Evolutionary conservation across 2,329 filamentous ascomycete genomes (phyloP).

Genomic region (Clarireedia hainanense): DNA sequence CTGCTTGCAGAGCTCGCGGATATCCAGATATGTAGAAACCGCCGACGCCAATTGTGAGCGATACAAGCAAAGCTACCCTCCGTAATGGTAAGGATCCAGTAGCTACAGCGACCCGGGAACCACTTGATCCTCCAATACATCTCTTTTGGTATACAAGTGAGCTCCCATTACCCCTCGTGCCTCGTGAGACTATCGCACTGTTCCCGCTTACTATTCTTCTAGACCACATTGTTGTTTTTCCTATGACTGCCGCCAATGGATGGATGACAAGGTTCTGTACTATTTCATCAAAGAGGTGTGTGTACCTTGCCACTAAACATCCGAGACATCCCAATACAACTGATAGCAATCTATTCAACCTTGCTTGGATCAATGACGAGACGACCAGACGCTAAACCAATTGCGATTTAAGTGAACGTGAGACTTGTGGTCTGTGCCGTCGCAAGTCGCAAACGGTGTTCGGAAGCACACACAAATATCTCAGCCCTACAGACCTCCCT

Average conservation of each 20-base stretch:
- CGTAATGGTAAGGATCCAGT: conserved; percentile 9
- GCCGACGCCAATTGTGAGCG: conserved; percentile 20
- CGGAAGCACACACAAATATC: neutral
- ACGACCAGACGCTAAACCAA: neutral
- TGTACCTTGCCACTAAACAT: neutral
- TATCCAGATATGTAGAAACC: conserved; percentile 21
- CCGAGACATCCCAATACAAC: too few species aligned
- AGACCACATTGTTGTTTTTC: conserved; percentile 16
- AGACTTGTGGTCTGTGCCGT: conserved; percentile 4
- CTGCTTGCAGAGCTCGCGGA: conserved; percentile 22
- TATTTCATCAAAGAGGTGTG: neutral
- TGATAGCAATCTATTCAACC: conserved; percentile 9
- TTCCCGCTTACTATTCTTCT: conserved; percentile 13
- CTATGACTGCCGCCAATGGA: neutral
- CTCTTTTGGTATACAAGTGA: conserved; percentile 13
- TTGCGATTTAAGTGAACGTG: neutral
- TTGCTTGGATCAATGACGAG: conserved; percentile 6
- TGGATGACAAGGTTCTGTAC: neutral
- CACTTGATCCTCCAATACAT: conserved; percentile 16
- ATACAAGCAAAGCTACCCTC: conserved; percentile 17
- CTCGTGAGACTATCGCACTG: neutral
- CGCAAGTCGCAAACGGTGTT: neutral
- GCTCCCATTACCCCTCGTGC: conserved; percentile 7
- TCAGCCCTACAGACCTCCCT: conserved; percentile 1
- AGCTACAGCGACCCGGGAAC: conserved; percentile 12